A percentile compares a stretch with the other conserved stretches of the same genome.
phyloP scores from a whole-genome alignment of 768 basidiomycete species.

The Boletus huronensis region DNA sequence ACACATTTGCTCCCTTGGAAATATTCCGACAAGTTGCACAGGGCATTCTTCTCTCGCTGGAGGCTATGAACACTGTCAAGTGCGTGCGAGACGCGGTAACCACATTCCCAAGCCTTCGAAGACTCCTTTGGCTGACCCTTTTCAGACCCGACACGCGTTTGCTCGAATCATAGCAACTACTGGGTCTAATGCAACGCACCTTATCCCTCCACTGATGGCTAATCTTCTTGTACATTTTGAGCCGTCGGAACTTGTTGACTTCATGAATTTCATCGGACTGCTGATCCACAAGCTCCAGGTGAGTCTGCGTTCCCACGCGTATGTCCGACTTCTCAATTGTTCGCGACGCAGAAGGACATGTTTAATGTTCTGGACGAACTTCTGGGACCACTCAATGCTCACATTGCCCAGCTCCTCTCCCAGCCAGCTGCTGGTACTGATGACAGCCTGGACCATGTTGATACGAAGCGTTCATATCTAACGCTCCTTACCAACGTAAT shows the following conservation, averaged over 20 bases:
- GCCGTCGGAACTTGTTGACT: slow-evolving; percentile 88
- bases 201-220: slow-evolving; percentile 85
- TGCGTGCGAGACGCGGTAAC: slow-evolving; percentile 90
- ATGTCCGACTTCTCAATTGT: not conserved
- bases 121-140: slow-evolving; percentile 7
- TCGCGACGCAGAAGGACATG: slow-evolving; percentile 62
- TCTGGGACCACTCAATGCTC: slow-evolving; percentile 78
- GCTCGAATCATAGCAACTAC: slow-evolving; percentile 88
- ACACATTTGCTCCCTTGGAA: slow-evolving; percentile 66
- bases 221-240: slow-evolving; percentile 92
- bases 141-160: slow-evolving; percentile 88
- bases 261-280: slow-evolving; percentile 91
- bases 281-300: slow-evolving; percentile 92
- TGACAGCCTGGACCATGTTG: slow-evolving; percentile 70
- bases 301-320: slow-evolving; percentile 4
- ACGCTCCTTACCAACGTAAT: slow-evolving; percentile 77
- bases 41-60: slow-evolving; percentile 80
- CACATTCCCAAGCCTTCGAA: slow-evolving; percentile 8
- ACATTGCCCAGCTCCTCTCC: slow-evolving; percentile 76
- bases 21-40: slow-evolving; percentile 85
- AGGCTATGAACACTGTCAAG: slow-evolving; percentile 83
- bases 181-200: slow-evolving; percentile 79
- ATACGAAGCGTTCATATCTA: slow-evolving; percentile 89
- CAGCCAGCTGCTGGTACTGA: slow-evolving; percentile 85
- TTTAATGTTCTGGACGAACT: slow-evolving; percentile 88